Base-by-base conservation (phyloP, 371 early-diverging fungal species). In the Mortierella sp. region DNA sequence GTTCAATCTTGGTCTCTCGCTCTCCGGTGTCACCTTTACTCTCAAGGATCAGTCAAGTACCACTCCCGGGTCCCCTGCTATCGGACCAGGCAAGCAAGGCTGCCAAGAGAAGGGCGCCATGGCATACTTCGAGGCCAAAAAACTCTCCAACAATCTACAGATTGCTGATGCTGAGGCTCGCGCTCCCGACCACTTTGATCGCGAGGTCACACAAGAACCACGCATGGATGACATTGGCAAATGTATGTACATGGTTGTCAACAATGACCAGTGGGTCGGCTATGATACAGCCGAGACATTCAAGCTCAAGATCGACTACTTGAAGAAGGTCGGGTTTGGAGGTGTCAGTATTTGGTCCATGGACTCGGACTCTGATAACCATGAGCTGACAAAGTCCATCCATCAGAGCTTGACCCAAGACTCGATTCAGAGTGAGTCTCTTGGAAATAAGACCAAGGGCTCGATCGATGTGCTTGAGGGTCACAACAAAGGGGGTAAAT, bases 241-340 rank as follows among this genome's bases (percentile, higher is more conserved):
- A 55, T 79, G 80, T 32, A 79, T 79, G 80, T 74, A 79, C 53
- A 79, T 79, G 80, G 80, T 79, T 0, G 80, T 79, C 34, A 67
- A 79, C 22, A 47, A 64, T 8, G 68, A 79, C 37, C 80, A 79
- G 31, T 79, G 80, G 80, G 53, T 79, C 10, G 80, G 80, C 0
- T 79, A 49, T 37, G 80, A 74, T 47, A 79, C 60, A 9, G 74
- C 80, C 0, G 80, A 79, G 57, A 79, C 80, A 19, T 79, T 59
- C 53, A 60, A 43, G 15, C 55, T 60, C 67, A 79, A 79, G 71
- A 70, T 79, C 43, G 68, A 74, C 0, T 79, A 66, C 49, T n/a
- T 69, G 42, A 60, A 64, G 47, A 67, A 70, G 61, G 67, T 31
- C 17, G 80, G 80, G 2, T 79, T 70, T 66, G 74, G 80, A 42